Conservation (phyloP, 305 asterid genomes). For the Solanum hybrid region DNA sequence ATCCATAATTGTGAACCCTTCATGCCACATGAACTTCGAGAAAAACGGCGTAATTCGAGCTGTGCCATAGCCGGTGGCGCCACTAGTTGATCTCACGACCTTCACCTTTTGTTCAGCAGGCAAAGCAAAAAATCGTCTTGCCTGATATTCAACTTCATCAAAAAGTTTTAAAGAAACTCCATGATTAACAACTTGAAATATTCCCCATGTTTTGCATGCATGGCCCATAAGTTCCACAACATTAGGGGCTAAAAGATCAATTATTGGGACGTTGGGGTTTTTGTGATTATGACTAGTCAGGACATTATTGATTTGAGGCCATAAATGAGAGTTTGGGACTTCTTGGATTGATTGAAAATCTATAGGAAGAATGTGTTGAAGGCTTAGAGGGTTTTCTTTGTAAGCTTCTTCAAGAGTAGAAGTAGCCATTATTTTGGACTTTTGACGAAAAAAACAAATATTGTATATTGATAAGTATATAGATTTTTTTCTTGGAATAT, state of each 20-base stretch:
- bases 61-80: conserved; percentile 44
- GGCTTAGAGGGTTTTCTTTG: conserved; percentile 25
- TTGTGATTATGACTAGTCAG: background rate
- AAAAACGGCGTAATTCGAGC: background rate
- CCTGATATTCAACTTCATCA: conserved; percentile 42
- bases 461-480: background rate
- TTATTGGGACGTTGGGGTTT: conserved; percentile 15
- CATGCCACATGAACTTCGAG: background rate
- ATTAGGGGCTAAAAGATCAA: conserved; percentile 39
- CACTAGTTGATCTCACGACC: conserved; percentile 23
- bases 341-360: background rate
- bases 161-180: conserved; percentile 28
- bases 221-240: conserved; percentile 34
- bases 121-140: conserved; percentile 35
- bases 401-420: conserved; percentile 59
- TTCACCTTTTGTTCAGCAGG: conserved; percentile 21
- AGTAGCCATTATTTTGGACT: conserved; percentile 18
- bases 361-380: conserved; percentile 13
- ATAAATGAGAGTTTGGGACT: background rate
- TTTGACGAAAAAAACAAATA: background rate
- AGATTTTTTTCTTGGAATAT: background rate
- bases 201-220: conserved; percentile 58
- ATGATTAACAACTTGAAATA: conserved; percentile 56
- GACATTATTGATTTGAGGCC: background rate
- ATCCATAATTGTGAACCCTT: background rate